phyloP scores from a whole-genome alignment of 257 asterid genomes.

The Primulina huaijiensis region DNA sequence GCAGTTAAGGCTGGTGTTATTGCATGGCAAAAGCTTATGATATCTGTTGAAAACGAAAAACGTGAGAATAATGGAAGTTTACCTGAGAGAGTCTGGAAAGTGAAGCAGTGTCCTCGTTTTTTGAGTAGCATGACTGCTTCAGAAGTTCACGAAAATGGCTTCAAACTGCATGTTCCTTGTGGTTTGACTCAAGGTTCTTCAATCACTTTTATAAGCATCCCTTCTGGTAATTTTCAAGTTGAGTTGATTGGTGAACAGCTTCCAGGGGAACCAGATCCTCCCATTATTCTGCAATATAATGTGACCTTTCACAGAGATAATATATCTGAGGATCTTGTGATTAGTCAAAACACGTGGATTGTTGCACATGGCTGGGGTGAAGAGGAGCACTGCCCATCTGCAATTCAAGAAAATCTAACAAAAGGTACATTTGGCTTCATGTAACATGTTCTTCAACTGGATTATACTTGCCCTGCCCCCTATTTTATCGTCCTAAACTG shows the following conservation, averaged over 20 bases:
- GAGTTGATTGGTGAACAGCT: slow-evolving; percentile 92
- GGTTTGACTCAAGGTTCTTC: slow-evolving; percentile 98
- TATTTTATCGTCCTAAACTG: neutral
- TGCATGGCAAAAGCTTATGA: slow-evolving; percentile 81
- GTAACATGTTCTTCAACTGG: neutral
- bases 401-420: slow-evolving; percentile 51
- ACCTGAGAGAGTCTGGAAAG: slow-evolving; percentile 56
- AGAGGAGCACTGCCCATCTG: slow-evolving; percentile 90
- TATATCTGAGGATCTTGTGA: slow-evolving; percentile 87
- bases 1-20: slow-evolving; percentile 78
- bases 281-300: slow-evolving; percentile 85
- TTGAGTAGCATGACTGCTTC: slow-evolving; percentile 83
- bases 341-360: slow-evolving; percentile 98
- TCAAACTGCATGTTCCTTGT: slow-evolving; percentile 70
- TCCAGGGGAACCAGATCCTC: slow-evolving; percentile 98
- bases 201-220: slow-evolving; percentile 87
- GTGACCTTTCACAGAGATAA: slow-evolving; percentile 90
- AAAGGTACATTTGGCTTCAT: slow-evolving; percentile 48
- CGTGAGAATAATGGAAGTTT: slow-evolving; percentile 54
- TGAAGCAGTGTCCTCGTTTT: slow-evolving; percentile 94
- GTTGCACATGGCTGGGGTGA: slow-evolving; percentile 94
- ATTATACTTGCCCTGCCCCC: slow-evolving; percentile 15
- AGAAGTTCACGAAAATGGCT: slow-evolving; percentile 33
- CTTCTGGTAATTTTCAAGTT: slow-evolving; percentile 80
- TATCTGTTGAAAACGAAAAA: slow-evolving; percentile 67